phyloP scores from a whole-genome alignment of 106 monocot genomes.

The Cymbidium sinense region DNA sequence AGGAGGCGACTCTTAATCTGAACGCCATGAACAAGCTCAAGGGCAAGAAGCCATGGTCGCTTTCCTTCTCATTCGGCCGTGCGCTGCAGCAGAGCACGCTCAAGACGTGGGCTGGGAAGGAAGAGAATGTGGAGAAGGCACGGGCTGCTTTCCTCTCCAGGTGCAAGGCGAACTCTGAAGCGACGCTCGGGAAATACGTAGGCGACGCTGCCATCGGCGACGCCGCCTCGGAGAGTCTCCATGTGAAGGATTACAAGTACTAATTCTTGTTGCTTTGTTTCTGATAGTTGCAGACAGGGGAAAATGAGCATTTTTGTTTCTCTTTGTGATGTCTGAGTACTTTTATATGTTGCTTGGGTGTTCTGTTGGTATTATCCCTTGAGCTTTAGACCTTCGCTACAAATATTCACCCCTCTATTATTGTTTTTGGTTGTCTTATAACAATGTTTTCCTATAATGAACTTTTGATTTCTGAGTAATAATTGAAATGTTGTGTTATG shows the following conservation, averaged over 20 bases:
- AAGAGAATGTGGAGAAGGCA: constrained; percentile 32
- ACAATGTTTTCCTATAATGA: no score
- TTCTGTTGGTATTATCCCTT: neutral
- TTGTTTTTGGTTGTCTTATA: no score
- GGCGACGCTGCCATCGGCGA: constrained; percentile 29
- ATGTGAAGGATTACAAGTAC: constrained; percentile 45
- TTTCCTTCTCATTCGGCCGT: constrained; percentile 33
- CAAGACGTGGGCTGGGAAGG: constrained; percentile 29
- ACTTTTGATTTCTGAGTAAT: no score
- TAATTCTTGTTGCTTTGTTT: neutral
- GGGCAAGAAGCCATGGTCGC: constrained; percentile 36
- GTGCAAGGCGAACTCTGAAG: constrained; percentile 39
- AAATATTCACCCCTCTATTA: no score
- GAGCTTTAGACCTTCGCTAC: neutral
- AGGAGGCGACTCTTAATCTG: constrained; percentile 35
- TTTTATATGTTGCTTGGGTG: neutral
- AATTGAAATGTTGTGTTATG: no score
- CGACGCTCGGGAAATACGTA: constrained; percentile 36
- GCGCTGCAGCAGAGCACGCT: constrained; percentile 30
- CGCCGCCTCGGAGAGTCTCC: constrained; percentile 33
- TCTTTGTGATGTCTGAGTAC: neutral
- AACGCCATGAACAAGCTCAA: constrained; percentile 31
- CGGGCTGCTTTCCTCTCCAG: constrained; percentile 22
- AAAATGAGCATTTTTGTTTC: neutral
- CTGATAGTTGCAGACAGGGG: neutral